Conservation (phyloP, 805 yeast species). For the Metschnikowia borealis region DNA sequence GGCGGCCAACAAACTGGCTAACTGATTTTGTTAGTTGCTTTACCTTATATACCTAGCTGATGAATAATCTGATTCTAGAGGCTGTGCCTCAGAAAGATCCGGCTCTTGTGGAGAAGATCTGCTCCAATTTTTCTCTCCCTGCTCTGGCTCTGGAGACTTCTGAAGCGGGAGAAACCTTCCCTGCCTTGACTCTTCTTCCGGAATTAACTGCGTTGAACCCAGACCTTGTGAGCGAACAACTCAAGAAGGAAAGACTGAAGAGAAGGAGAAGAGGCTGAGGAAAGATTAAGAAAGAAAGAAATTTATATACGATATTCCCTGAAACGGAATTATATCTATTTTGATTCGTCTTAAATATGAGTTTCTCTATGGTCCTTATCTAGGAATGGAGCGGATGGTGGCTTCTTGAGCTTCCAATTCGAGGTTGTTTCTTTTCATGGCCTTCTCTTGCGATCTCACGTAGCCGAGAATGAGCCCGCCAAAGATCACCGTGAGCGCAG, state of each 20-base stretch:
- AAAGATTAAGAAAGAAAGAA: conserved; percentile 11
- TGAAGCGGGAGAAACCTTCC: neutral
- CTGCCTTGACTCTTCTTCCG: conserved; percentile 16
- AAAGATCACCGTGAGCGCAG: conserved; percentile 49
- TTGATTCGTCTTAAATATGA: neutral
- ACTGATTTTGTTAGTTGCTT: neutral
- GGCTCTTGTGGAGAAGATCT: neutral
- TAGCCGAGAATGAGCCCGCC: conserved; percentile 44
- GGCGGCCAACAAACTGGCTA: conserved; percentile 6
- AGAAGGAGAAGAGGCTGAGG: conserved; percentile 8
- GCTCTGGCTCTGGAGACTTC: neutral
- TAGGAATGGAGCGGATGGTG: conserved; percentile 44
- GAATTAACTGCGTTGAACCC: conserved; percentile 27
- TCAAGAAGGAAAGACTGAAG: conserved; percentile 13
- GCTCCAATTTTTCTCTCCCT: neutral
- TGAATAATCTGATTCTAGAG: conserved; percentile 4
- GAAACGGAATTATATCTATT: neutral
- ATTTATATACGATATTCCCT: neutral
- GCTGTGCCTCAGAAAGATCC: conserved; percentile 10
- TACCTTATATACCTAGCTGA: neutral
- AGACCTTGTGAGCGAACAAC: conserved; percentile 18
- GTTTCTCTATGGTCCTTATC: conserved; percentile 5
- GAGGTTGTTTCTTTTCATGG: conserved; percentile 47
- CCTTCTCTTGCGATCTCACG: conserved; percentile 39
- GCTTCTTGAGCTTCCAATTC: conserved; percentile 66